Conservation (phyloP, 345 rosid genomes). For the Orychophragmus violaceus region DNA sequence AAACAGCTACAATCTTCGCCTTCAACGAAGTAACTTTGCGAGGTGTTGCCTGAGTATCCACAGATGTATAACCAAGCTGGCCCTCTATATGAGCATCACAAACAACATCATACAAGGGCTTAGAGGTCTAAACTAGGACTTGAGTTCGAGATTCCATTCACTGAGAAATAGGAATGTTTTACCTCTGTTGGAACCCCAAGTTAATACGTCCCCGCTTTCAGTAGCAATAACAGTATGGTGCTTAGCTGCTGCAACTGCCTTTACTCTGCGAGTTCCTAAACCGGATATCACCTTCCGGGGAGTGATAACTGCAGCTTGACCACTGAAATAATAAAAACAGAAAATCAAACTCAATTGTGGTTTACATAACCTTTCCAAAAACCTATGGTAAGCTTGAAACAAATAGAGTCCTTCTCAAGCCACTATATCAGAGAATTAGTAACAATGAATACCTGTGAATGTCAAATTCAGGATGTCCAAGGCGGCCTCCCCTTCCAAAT, state of each 20-base stretch:
- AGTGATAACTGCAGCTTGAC: conserved; percentile 98
- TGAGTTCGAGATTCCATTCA: background rate
- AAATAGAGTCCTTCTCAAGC: background rate
- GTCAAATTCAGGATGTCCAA: conserved; percentile 99
- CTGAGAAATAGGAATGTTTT: conserved; percentile 3
- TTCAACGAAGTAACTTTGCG: conserved; percentile 80
- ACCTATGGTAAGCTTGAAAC: background rate
- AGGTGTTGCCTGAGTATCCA: conserved; percentile 95
- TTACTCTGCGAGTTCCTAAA: conserved; percentile 75
- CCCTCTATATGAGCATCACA: conserved; percentile 63
- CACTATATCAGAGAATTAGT: background rate
- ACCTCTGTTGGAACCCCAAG: conserved; percentile 99
- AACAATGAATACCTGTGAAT: conserved; percentile 69
- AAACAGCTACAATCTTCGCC: conserved; percentile 74
- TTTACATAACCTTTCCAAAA: background rate
- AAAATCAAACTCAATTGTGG: background rate
- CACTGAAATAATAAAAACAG: conserved; percentile 43
- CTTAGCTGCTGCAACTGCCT: conserved; percentile 95
- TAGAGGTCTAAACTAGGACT: background rate
- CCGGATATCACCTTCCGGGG: conserved; percentile 91
- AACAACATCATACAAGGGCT: background rate
- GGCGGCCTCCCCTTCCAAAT: conserved; percentile 98
- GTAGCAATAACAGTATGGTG: conserved; percentile 95
- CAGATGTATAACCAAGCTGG: conserved; percentile 93
- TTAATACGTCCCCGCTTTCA: conserved; percentile 81